A percentile compares a stretch with the other conserved stretches of the same genome.
phyloP scores from a whole-genome alignment of 345 rosid genomes.

The Triadica sebifera region DNA sequence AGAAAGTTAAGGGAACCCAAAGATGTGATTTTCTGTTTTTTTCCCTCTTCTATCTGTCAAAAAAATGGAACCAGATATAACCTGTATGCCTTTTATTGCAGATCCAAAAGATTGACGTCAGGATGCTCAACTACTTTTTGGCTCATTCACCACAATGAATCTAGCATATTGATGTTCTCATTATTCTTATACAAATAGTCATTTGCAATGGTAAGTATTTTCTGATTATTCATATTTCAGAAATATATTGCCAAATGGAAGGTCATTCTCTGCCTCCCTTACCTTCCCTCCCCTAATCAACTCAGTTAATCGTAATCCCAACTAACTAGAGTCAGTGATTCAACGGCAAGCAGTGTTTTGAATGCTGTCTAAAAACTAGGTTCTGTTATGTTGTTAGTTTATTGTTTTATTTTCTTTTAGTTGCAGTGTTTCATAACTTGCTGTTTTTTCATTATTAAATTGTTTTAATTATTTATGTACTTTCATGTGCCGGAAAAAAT shows the following conservation, averaged over 20 bases:
- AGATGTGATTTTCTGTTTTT: no score
- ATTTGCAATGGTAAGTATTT: not conserved
- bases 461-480: no score
- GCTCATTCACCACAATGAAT: not conserved
- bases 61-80: not conserved
- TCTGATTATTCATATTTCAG: not conserved
- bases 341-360: no score
- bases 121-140: not conserved
- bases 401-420: no score
- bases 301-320: not conserved
- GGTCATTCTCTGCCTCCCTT: not conserved
- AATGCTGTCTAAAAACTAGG: no score
- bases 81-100: not conserved
- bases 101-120: constrained; percentile 7
- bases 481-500: no score
- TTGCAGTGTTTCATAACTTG: no score
- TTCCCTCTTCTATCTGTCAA: not conserved
- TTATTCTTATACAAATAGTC: not conserved
- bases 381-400: no score
- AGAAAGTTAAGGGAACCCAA: no score
- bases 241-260: not conserved
- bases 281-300: no score
- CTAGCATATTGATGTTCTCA: not conserved
- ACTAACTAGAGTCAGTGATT: not conserved
- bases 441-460: no score